Evolutionary conservation across 495 filamentous ascomycete species (phyloP).

Genomic region (Penicillium roqueforti): DNA sequence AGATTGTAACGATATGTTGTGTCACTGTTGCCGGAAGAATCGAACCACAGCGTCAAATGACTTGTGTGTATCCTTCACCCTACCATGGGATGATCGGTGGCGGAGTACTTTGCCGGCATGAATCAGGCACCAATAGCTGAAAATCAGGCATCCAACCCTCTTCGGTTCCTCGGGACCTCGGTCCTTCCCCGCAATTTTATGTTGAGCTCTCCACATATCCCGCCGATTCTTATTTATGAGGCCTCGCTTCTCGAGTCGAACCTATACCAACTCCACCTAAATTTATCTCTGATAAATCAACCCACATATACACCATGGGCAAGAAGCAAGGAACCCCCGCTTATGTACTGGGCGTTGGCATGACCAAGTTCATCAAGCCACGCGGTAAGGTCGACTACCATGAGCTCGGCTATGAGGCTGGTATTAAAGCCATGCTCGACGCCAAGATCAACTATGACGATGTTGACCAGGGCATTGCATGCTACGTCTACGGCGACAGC

Average conservation of each 20-base stretch:
- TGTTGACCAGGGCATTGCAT: conserved; percentile 92
- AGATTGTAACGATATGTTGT: too few species aligned
- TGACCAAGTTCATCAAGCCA: conserved; percentile 99
- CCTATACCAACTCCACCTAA: neutral
- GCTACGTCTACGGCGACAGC: conserved; percentile 94
- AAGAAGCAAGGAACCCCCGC: conserved; percentile 50
- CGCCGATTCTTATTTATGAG: conserved; percentile 1
- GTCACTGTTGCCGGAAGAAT: too few species aligned
- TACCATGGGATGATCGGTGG: too few species aligned
- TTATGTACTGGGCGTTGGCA: conserved; percentile 95
- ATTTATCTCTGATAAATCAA: neutral
- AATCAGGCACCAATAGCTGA: too few species aligned
- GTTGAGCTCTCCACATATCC: conserved; percentile 6
- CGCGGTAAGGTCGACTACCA: conserved; percentile 67
- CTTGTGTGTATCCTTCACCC: too few species aligned
- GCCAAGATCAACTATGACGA: conserved; percentile 96
- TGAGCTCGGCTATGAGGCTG: conserved; percentile 89
- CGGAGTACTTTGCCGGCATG: too few species aligned
- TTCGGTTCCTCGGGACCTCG: conserved; percentile 33
- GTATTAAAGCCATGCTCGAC: conserved; percentile 92
- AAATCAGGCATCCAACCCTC: too few species aligned
- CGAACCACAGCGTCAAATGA: too few species aligned
- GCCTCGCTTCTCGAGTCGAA: neutral
- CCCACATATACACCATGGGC: conserved; percentile 36
- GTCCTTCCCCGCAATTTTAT: conserved; percentile 23